Conservation (phyloP, 2,329 filamentous ascomycete genomes). For the Aspergillus calidoustus region DNA sequence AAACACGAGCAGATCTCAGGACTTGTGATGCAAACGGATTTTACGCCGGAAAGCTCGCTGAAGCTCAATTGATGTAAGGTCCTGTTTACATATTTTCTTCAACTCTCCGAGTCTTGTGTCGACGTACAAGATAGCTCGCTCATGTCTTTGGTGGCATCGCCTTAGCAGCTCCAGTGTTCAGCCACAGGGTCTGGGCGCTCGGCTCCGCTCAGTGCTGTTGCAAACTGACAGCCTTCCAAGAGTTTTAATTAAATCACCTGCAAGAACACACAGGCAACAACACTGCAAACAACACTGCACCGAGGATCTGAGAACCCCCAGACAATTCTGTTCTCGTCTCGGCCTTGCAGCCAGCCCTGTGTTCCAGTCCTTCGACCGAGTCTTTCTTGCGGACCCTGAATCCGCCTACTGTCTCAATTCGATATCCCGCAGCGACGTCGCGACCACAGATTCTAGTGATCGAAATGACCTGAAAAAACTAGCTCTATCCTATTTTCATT, state of each 20-base stretch:
- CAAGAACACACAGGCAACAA: background rate
- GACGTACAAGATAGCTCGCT: background rate
- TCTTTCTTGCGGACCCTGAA: background rate
- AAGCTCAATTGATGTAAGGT: background rate
- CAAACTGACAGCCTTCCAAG: background rate
- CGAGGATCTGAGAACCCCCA: background rate
- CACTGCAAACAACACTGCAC: background rate
- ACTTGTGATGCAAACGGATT: background rate
- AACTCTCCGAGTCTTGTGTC: background rate
- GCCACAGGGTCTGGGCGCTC: slow-evolving; percentile 12
- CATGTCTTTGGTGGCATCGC: background rate
- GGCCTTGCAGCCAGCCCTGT: slow-evolving; percentile 6
- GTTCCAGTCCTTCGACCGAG: background rate
- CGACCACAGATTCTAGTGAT: background rate
- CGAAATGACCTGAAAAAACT: slow-evolving; percentile 9
- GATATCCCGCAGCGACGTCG: slow-evolving; percentile 11
- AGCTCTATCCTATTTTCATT: background rate
- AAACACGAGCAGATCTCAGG: background rate
- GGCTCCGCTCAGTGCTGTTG: background rate
- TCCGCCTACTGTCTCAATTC: background rate
- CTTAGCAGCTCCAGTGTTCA: slow-evolving; percentile 3
- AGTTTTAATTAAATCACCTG: slow-evolving; percentile 5
- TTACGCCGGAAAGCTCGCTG: background rate
- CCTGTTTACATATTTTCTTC: background rate
- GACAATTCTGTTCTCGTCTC: background rate